Percentiles rank a stretch among this genome's conserved stretches.
phyloP scores from a whole-genome alignment of 257 asterid genomes.

The Agastache rugosa region DNA sequence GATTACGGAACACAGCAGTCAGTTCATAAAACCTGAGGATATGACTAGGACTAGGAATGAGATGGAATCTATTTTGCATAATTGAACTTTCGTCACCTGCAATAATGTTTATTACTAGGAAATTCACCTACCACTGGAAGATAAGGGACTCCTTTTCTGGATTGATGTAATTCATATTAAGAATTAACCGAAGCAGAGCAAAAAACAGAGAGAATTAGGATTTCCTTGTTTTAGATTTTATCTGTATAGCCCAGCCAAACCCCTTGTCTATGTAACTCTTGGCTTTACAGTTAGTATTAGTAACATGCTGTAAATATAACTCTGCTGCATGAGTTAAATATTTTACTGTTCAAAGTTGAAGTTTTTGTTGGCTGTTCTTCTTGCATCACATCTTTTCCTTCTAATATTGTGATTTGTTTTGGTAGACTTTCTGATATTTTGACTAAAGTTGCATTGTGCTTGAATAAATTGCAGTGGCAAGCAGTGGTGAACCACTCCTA shows the following conservation, averaged over 20 bases:
- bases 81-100: background rate
- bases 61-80: background rate
- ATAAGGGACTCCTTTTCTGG: background rate
- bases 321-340: background rate
- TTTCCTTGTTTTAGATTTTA: background rate
- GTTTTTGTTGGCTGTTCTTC: background rate
- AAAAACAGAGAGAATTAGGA: background rate
- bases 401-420: background rate
- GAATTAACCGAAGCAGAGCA: background rate
- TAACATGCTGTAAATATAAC: background rate
- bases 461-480: constrained; percentile 39
- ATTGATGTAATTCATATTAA: background rate
- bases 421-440: constrained; percentile 18
- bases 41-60: background rate
- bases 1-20: background rate
- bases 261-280: constrained; percentile 1
- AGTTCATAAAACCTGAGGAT: background rate
- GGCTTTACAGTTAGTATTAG: background rate
- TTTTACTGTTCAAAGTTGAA: background rate
- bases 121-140: background rate
- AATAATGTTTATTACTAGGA: background rate
- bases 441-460: background rate
- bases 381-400: background rate
- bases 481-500: constrained; percentile 36
- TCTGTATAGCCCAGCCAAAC: background rate